Evolutionary conservation across 2,329 filamentous ascomycete genomes (phyloP).

Genomic region (Diatrype stigma): DNA sequence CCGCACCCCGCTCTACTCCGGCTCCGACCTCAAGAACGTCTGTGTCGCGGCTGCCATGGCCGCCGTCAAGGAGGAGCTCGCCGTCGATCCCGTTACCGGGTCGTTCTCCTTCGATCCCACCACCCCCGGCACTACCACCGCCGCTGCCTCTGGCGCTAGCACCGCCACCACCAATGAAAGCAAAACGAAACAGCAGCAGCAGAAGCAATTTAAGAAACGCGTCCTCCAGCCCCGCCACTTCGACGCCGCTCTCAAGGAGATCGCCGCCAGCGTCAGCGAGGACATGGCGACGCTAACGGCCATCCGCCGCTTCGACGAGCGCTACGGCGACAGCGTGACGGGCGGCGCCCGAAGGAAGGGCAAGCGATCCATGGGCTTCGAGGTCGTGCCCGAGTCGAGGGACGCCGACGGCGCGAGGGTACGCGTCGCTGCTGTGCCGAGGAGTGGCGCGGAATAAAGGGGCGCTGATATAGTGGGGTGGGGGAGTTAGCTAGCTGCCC

Average conservation of each 20-base stretch:
- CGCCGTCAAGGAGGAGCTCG: constrained; percentile 70
- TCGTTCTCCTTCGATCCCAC: too few relatives aligned
- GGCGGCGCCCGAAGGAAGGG: constrained; percentile 54
- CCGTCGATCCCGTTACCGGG: constrained; percentile 13
- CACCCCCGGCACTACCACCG: too few relatives aligned
- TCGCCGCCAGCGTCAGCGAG: constrained; percentile 87
- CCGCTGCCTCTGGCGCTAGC: neutral
- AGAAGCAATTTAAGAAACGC: constrained; percentile 63
- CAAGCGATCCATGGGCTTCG: constrained; percentile 56
- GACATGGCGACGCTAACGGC: constrained; percentile 84
- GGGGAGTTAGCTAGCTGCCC: neutral
- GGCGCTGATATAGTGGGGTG: too few relatives aligned
- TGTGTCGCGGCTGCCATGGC: constrained; percentile 76
- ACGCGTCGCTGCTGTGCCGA: constrained; percentile 1
- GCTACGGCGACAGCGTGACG: constrained; percentile 77
- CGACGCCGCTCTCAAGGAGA: constrained; percentile 78
- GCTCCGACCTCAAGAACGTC: constrained; percentile 79
- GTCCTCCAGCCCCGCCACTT: constrained; percentile 70
- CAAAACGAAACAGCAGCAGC: constrained; percentile 13
- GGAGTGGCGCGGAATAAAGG: too few relatives aligned
- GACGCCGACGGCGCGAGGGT: constrained; percentile 45
- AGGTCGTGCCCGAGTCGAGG: constrained; percentile 34
- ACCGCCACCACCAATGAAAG: constrained; percentile 16
- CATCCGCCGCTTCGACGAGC: constrained; percentile 93
- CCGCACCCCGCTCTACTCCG: constrained; percentile 72